Evolutionary conservation across 257 asterid species (phyloP).

Genomic region (Petunia secreta): DNA sequence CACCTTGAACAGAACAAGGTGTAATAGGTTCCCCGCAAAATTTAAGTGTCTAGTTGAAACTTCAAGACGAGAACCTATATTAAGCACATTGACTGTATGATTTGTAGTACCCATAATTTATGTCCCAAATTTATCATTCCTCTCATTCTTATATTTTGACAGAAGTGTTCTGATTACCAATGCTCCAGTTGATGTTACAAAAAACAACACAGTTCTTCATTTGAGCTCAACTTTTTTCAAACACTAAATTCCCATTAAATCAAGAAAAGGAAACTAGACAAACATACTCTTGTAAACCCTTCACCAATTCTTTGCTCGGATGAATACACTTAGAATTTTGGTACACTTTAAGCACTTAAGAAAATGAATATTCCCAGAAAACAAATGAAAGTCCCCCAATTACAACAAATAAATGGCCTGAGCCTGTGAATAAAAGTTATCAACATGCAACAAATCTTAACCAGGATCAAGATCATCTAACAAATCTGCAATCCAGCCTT

Average conservation of each 20-base stretch:
- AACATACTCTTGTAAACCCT: neutral
- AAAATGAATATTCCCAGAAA: neutral
- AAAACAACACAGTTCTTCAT: too few species aligned
- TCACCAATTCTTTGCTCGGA: neutral
- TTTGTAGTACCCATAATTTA: too few species aligned
- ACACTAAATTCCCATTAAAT: neutral
- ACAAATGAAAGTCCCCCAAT: neutral
- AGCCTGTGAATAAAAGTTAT: neutral
- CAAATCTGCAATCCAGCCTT: constrained; percentile 57
- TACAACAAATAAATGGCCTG: neutral
- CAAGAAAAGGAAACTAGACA: neutral
- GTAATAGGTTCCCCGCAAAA: too few species aligned
- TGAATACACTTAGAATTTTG: neutral
- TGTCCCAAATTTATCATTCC: too few species aligned
- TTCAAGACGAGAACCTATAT: too few species aligned
- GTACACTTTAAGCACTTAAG: too few species aligned
- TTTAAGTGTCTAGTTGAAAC: too few species aligned
- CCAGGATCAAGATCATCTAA: constrained; percentile 21
- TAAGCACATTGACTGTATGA: too few species aligned
- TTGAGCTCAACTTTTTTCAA: neutral
- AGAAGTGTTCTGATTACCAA: too few species aligned
- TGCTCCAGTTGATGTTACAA: too few species aligned
- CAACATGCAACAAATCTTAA: neutral
- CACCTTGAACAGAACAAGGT: too few species aligned
- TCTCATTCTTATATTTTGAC: too few species aligned